Base-by-base conservation (phyloP, 805 yeast species). In the Starmerella etchellsii region DNA sequence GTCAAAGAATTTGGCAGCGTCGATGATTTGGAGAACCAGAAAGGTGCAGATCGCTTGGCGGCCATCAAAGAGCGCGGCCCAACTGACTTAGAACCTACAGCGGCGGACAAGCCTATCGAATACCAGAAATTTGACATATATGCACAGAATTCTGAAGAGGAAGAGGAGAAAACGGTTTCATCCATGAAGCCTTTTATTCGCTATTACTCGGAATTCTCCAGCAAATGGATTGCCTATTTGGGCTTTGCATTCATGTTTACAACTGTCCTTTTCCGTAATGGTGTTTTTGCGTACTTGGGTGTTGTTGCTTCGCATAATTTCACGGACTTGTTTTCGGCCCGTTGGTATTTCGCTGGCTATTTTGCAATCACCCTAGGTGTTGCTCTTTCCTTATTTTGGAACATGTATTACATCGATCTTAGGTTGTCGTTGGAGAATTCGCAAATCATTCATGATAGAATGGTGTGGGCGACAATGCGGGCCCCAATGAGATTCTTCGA, bases 401-500 rank as follows among this genome's bases (percentile, higher is more conserved):
- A 43, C 8, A 34, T 34, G 7, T 26, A 41, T 15, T 27, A 45
- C 42, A 3, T 21, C 42, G 26, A 36, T n/a, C 2, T 49, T 33
- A 3, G 33, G 15, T 56, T 58, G 19, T 44, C 41, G 5, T 11
- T 42, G 16, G 31, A 37, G 7, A 31, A 21, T 2, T 47, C 55
- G 15, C 36, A 25, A 25, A 39, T 36, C 8, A 36, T 53, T 9
- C 95, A 87, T 60, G 71, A 76, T 46, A 60, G 60, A 16, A 85
- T 87, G 95, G 74, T 84, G 4, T 62, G 61, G 15, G 56, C 69
- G 38, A 87, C 85, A 6, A 60, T 85, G 42, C 69, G 84, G 49
- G 85, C 95, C 0, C 95, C 95, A 46, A 84, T 87, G 95, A 68
- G 79, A 28, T 87, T 85, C 56, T 87, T 87, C 55, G 97, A 87